Conservation (phyloP, 1,284 basidiomycete species). For the Ustilago hordei region DNA sequence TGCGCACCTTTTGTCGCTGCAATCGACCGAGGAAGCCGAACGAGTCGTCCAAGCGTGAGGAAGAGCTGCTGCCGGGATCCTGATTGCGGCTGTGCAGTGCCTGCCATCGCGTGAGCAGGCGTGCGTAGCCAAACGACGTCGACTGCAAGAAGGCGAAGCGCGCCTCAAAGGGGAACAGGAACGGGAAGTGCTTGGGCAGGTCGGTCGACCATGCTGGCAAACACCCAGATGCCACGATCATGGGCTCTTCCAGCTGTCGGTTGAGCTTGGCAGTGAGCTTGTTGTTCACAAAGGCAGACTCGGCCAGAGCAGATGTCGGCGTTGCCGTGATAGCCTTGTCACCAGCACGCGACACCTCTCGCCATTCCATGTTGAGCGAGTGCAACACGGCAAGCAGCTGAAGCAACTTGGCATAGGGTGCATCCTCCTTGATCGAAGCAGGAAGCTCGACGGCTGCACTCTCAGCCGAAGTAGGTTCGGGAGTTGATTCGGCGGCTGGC, state of each 20-base stretch:
- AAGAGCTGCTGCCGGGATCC: slow-evolving; percentile 44
- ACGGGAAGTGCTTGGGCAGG: slow-evolving; percentile 92
- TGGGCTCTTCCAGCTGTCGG: slow-evolving; percentile 96
- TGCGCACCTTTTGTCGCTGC: slow-evolving; percentile 95
- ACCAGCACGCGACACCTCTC: slow-evolving; percentile 39
- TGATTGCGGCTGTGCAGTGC: slow-evolving; percentile 76
- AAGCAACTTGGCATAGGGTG: slow-evolving; percentile 88
- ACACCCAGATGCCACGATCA: slow-evolving; percentile 97
- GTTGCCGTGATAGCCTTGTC: slow-evolving; percentile 9
- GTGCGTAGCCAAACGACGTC: slow-evolving; percentile 95
- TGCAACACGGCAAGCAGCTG: slow-evolving; percentile 88
- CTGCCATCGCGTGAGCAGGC: slow-evolving; percentile 89
- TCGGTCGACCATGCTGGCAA: slow-evolving; percentile 96
- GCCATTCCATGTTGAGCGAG: slow-evolving; percentile 79
- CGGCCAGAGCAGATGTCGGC: slow-evolving; percentile 72
- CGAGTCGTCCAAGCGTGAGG: slow-evolving; percentile 77
- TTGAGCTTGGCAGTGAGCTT: slow-evolving; percentile 97
- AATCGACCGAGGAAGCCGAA: slow-evolving; percentile 90
- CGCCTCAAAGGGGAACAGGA: slow-evolving; percentile 97
- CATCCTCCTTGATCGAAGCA: slow-evolving; percentile 84
- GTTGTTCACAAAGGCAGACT: slow-evolving; percentile 93
- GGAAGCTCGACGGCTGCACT: slow-evolving; percentile 68
- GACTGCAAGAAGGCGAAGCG: slow-evolving; percentile 96
- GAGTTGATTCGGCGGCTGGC: slow-evolving; percentile 35
- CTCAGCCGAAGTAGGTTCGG: slow-evolving; percentile 47